Evolutionary conservation across 352 stramenopile species (phyloP), one percentile per base, ranked within the genome.

Genomic region (Phytophthora colocasiae): DNA sequence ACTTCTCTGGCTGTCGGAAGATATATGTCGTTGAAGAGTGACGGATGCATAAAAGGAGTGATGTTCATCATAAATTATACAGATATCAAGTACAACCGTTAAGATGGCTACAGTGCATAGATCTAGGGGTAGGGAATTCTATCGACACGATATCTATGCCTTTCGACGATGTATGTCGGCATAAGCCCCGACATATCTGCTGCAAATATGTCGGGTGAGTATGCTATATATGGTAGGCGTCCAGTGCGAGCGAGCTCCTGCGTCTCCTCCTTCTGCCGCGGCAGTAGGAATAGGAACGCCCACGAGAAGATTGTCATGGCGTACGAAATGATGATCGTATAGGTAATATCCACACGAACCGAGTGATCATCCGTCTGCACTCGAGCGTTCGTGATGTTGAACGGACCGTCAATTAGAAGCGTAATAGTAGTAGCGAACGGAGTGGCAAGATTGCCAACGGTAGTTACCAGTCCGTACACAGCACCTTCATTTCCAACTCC

Each of bases 401-500:
- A 81, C 32, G 61, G 59, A 11, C 47, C 53, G 34, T 76, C 48
- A 8, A 84, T 69, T 19, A 68, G 57, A 34, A 76, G 80, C 32
- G 66, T 66, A 19, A 81, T 65, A 6, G 71, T 70, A 27, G 47
- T 66, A 6, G 73, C 73, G 14, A 85, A 76, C 2, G 77, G 74
- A 12, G 50, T 44, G 1, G 69, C 56, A 10, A 80, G 17, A 64
- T 85, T 81, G 22, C 49, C 57, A 1, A 78, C 56, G 1, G 73
- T 82, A 22, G 77, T 77, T 1, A 78, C 38, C 9, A 85, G 61
- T 27, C 67, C 73, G 46, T 77, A 78, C 15, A 75, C 73, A 5
- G 69, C 69, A 12, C 58, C 73, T 70, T 85, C 73, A 48, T 80
- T 78, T 11, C 73, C 77, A 12, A 76, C 62, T 14, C 75, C 75